Evolutionary conservation across 257 asterid species (phyloP).

Genomic region (Solanum virginianum): DNA sequence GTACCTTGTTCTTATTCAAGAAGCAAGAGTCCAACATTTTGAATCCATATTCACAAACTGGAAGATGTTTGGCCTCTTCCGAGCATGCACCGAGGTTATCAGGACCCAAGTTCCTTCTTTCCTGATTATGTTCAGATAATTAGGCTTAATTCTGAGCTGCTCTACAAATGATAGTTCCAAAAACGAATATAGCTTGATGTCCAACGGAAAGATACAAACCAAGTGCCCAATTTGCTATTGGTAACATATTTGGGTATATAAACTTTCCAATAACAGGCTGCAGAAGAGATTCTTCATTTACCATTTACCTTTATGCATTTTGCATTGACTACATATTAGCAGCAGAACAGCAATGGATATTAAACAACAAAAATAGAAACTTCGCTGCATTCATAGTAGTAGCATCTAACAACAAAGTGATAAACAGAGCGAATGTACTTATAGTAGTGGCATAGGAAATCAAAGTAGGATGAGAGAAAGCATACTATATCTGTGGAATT

Average conservation of each 20-base stretch:
- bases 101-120: conserved; percentile 28
- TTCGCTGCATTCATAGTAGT: neutral
- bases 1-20: conserved; percentile 56
- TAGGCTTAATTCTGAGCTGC: conserved; percentile 20
- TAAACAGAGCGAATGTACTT: neutral
- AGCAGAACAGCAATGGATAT: neutral
- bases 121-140: conserved; percentile 30
- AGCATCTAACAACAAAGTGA: neutral
- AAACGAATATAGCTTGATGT: neutral
- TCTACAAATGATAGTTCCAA: conserved; percentile 16
- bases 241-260: neutral
- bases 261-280: neutral
- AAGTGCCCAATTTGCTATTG: neutral
- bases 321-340: neutral
- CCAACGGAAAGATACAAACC: neutral
- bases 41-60: conserved; percentile 28
- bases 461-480: neutral
- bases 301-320: neutral
- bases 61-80: conserved; percentile 14
- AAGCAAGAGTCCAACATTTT: conserved; percentile 61
- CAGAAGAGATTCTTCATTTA: neutral
- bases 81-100: conserved; percentile 22
- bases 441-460: neutral
- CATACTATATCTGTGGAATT: neutral
- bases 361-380: neutral